A percentile compares a stretch with the other conserved stretches of the same genome.
These are phyloP conservation scores for Carex sylvatica DNA, from an alignment of 202 grass and related monocot species.

Conservation along the genomic window DNA sequence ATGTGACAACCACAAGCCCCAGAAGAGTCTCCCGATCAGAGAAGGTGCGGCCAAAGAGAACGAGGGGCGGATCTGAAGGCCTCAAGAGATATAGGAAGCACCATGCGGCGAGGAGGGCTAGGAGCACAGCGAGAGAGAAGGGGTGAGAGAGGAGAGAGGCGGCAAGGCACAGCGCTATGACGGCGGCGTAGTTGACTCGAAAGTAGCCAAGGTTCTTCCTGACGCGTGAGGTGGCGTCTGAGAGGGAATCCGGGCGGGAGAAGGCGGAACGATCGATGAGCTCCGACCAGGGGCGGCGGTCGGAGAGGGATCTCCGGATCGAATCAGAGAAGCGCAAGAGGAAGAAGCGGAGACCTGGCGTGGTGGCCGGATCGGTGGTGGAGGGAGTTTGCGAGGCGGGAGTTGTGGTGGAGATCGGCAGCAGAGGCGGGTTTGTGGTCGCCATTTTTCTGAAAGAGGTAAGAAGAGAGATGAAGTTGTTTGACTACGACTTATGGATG, in stretches of 20 bases:
- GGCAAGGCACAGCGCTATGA: conserved; percentile 63
- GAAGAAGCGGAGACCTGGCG: conserved; percentile 68
- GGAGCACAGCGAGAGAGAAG: conserved; percentile 73
- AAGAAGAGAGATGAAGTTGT: background rate
- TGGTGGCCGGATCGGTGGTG: conserved; percentile 21
- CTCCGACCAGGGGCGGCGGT: conserved; percentile 74
- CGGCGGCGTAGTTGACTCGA: conserved; percentile 85
- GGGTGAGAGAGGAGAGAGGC: conserved; percentile 74
- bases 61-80: conserved; percentile 62
- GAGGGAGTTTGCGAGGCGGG: conserved; percentile 22
- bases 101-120: conserved; percentile 70
- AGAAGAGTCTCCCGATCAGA: conserved; percentile 85
- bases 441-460: conserved; percentile 16
- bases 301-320: conserved; percentile 56
- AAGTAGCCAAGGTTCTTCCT: conserved; percentile 83
- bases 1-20: conserved; percentile 49
- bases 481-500: background rate
- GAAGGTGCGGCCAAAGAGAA: conserved; percentile 82
- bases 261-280: conserved; percentile 76
- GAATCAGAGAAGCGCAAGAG: conserved; percentile 54
- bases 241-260: conserved; percentile 60
- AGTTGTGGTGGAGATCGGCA: conserved; percentile 53
- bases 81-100: conserved; percentile 85
- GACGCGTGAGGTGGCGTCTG: conserved; percentile 68
- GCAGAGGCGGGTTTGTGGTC: conserved; percentile 41